Conservation (phyloP, 2,329 filamentous ascomycete species). For the Fusarium buharicum region DNA sequence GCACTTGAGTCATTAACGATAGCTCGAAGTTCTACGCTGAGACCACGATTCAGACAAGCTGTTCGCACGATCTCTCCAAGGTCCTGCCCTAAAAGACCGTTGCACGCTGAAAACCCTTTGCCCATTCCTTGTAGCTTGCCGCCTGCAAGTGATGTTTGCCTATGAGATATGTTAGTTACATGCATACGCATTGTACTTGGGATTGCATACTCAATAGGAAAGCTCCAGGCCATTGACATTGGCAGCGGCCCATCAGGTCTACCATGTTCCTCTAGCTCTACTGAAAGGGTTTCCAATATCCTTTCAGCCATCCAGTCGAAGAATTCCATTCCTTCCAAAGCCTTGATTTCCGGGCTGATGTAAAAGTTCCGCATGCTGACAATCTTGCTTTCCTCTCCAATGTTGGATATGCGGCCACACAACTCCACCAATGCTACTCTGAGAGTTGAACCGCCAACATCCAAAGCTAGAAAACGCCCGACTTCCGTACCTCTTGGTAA, state of each 20-base stretch:
- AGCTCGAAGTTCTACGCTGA: slow-evolving; percentile 66
- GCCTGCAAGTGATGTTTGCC: slow-evolving; percentile 71
- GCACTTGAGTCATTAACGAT: slow-evolving; percentile 76
- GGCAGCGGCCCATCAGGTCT: slow-evolving; percentile 59
- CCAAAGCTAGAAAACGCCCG: slow-evolving; percentile 70
- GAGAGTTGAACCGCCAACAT: slow-evolving; percentile 76
- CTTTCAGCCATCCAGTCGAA: slow-evolving; percentile 75
- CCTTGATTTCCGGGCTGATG: slow-evolving; percentile 66
- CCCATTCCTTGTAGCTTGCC: slow-evolving; percentile 72
- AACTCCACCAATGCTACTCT: slow-evolving; percentile 72
- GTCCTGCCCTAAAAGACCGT: slow-evolving; percentile 68
- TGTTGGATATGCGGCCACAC: slow-evolving; percentile 55
- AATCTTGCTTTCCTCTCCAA: slow-evolving; percentile 60
- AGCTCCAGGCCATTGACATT: slow-evolving; percentile 74
- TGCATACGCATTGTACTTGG: not conserved
- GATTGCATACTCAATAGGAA: slow-evolving; percentile 67
- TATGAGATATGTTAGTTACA: slow-evolving; percentile 48
- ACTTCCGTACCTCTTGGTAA: slow-evolving; percentile 69
- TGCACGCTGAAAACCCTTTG: slow-evolving; percentile 70
- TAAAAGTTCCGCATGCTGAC: slow-evolving; percentile 65
- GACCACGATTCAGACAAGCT: slow-evolving; percentile 61
- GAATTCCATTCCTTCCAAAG: slow-evolving; percentile 67
- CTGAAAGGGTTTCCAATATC: slow-evolving; percentile 66
- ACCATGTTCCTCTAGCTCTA: slow-evolving; percentile 53
- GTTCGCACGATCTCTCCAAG: slow-evolving; percentile 67